Evolutionary conservation across 2,329 filamentous ascomycete genomes (phyloP).

Genomic region (Alternaria panax): DNA sequence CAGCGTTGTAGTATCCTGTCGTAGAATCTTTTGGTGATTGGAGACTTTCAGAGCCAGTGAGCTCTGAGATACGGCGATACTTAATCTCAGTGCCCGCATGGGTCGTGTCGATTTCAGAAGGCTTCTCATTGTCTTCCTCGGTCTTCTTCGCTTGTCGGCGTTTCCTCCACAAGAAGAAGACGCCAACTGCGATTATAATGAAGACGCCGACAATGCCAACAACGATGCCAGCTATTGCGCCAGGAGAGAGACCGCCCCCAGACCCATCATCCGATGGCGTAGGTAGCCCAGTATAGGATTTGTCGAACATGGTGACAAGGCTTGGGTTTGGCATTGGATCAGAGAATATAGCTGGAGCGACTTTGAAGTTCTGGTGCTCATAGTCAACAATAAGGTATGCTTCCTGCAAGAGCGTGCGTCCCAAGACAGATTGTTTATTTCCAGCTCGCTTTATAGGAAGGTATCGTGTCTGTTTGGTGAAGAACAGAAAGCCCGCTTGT

Average conservation of each 20-base stretch:
- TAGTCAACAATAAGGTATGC: conserved; percentile 50
- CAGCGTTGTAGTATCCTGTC: conserved; percentile 34
- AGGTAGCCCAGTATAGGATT: conserved; percentile 20
- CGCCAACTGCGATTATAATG: conserved; percentile 29
- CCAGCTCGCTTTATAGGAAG: conserved; percentile 43
- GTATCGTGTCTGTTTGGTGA: conserved; percentile 27
- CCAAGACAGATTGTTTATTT: conserved; percentile 36
- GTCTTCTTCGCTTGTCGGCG: conserved; percentile 21
- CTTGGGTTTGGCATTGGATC: conserved; percentile 29
- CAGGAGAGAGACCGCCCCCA: conserved; percentile 28
- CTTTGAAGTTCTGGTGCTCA: conserved; percentile 44
- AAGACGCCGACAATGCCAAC: conserved; percentile 43
- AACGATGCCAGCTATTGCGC: conserved; percentile 45
- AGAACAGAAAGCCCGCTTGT: conserved; percentile 18
- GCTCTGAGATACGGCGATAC: conserved; percentile 42
- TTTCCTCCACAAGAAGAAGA: conserved; percentile 40
- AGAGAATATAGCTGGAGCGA: conserved; percentile 36
- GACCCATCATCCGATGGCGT: background rate
- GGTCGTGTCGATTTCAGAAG: conserved; percentile 39
- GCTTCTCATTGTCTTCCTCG: conserved; percentile 18
- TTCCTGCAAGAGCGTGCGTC: conserved; percentile 49
- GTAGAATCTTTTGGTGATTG: conserved; percentile 35
- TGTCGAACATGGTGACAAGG: conserved; percentile 36
- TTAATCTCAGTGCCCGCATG: conserved; percentile 41
- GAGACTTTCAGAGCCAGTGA: conserved; percentile 41